phyloP scores from a whole-genome alignment of 176 grass and related monocot genomes.

The Aegilops speltoides region DNA sequence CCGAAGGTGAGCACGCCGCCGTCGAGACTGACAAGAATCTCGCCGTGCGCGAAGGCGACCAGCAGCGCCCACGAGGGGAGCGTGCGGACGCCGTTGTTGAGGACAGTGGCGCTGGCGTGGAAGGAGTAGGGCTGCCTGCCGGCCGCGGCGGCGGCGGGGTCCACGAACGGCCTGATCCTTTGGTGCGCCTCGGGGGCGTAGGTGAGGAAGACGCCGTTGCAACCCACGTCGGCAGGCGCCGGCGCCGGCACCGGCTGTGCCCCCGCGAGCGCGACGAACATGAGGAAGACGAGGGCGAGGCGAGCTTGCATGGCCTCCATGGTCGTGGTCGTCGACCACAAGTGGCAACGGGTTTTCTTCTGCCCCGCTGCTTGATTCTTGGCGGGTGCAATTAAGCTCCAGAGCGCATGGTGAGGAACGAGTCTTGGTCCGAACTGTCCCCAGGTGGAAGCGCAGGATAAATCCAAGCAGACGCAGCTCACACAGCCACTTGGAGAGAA shows the following conservation, averaged over 20 bases:
- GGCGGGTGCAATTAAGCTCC: background rate
- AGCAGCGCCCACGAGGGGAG: conserved; percentile 54
- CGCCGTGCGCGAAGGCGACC: conserved; percentile 50
- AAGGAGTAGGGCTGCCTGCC: conserved; percentile 63
- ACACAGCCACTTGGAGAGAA: too few species aligned
- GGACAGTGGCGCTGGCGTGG: conserved; percentile 51
- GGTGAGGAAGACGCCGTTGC: conserved; percentile 67
- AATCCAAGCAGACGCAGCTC: background rate
- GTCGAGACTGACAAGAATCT: conserved; percentile 55
- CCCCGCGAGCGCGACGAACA: background rate
- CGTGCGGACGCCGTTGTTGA: conserved; percentile 49
- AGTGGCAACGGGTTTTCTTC: background rate
- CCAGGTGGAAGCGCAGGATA: background rate
- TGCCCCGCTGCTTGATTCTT: background rate
- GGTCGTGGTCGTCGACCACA: background rate
- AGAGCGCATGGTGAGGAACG: background rate
- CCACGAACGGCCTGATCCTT: conserved; percentile 63
- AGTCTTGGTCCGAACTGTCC: background rate
- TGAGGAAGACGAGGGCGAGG: background rate
- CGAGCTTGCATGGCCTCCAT: background rate
- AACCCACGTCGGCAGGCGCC: conserved; percentile 33
- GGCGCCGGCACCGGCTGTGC: conserved; percentile 18
- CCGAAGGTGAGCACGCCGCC: conserved; percentile 58
- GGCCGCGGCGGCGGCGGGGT: background rate
- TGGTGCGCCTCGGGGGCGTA: conserved; percentile 48